Evolutionary conservation across 2,329 filamentous ascomycete genomes (phyloP), one percentile per base, ranked within the genome.

Genomic region (Geosmithia morbida): DNA sequence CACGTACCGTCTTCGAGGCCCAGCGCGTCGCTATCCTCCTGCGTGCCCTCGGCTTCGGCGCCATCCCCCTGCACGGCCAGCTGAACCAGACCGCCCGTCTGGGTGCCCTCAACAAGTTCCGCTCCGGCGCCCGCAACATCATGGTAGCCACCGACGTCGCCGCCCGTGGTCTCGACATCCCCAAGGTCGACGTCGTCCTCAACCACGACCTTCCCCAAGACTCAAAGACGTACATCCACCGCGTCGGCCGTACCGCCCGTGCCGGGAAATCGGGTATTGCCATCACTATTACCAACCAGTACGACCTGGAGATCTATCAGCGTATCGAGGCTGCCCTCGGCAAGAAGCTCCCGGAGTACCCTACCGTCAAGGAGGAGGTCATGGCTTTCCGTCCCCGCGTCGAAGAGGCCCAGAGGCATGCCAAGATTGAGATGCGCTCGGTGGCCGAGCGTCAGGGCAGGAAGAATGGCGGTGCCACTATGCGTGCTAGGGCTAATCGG

Each of bases 121-220:
- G 84, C 48, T 72, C 83, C 2, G 80, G 82, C 7, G 78, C 75
- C n/a, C 75, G 88, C 41, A 80, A 94, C 53, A 90, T 98, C 40
- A 76, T 98, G 3, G 85, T 96, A 3, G 88, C 88, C 11, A 96
- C 89, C 0, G 89, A 96, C 61, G 87, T 96, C n/a, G 89, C 89
- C 1, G 86, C 89, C 1, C 81, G 89, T 61, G 90, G 89, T 72
- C 72, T 96, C 7, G 89, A 96, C 69, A 94, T 96, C 44, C 88
- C 88, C 13, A 83, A 79, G n/a, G 88, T 96, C 13, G 87, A 94
- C 53, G 68, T 90, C 0, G 86, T 96, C 2, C 63, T 95, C 53
- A 95, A 95, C 65, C 85, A 82, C 54, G 88, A 95, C 57, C 66
- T 95, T 2, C 87, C 88, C 0, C 76, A 80, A 26, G 87, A 94